Evolutionary conservation across 306 rosid species (phyloP), one percentile per base, ranked within the genome.

Genomic region (Argentina anserina): DNA sequence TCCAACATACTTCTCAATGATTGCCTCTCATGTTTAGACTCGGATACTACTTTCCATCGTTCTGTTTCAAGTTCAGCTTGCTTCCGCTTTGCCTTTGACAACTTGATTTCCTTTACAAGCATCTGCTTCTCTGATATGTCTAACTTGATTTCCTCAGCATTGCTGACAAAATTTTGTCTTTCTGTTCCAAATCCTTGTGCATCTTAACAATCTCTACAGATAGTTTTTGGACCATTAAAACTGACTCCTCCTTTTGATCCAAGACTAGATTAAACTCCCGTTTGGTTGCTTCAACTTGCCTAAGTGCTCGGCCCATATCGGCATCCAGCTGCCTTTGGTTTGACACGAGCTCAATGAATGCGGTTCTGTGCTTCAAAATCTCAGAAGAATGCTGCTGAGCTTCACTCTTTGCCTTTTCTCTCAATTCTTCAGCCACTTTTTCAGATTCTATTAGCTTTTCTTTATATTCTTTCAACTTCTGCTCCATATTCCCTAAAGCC

Each of bases 301-400:
- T 91, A 5, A 72, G 71, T 0, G 87, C 81, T 0, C 98, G 87
- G 7, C 84, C 84, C 65, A 89, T 86, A 67, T 91, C 97, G 4
- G 97, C 97, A 81, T 89, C 97, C 8, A 89, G 96, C 62, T 85
- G 98, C 72, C 98, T 69, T 70, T 91, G 98, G 76, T 82, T 94
- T 58, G 98, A 94, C 21, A 94, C 92, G 47, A 94, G 82, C 84
- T 94, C 96, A 34, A 94, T 85, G 87, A 88, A 88, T 15, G 98
- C 96, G 43, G 97, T 86, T 84, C 91, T 94, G 80, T 91, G 96
- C 87, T 84, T 94, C 88, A 96, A 76, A 52, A 91, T 88, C 76
- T 90, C 98, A 73, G 89, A 84, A 60, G 98, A 89, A 79, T 88
- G 94, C 65, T 89, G 90, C 58, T 85, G 88, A 65, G 93, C 82